Evolutionary conservation across 1,139 yeast species (phyloP), one percentile per base, ranked within the genome.

Genomic region (Saccharomyces hybrid): DNA sequence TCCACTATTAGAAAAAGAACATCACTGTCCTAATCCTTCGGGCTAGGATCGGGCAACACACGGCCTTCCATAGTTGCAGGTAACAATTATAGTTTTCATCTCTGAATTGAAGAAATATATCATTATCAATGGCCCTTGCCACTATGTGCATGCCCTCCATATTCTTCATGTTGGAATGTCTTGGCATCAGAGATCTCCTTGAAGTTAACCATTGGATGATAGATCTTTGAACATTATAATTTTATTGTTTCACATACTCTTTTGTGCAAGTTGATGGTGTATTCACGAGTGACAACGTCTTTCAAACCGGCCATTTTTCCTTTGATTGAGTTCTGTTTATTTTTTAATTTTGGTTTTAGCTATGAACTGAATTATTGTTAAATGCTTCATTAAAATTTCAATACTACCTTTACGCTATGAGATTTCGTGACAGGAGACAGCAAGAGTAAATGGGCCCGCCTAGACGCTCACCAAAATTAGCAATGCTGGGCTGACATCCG

Each of bases 241-340:
- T 16, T 14, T 14, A 28, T 11, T 44, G 28, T 23, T 38, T 44
- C 57, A 86, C 95, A 78, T 84, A 88, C 96, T 83, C 98, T 90
- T 82, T 90, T 93, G 20, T 20, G 20, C 20, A 20, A 20, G 20
- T 20, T 20, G 20, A 20, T 20, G 20, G 20, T 20, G 20, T 20
- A 20, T 20, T 20, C 20, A 20, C 20, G 20, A 20, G 20, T 20
- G 20, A 20, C 20, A 20, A 20, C 97, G 93, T 93, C 98, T 83
- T 89, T 89, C 78, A 89, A 83, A 80, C 97, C 97, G 83, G 89
- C 87, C 81, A 81, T 82, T 78, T 80, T 80, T 68, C 70, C 60
- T 59, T 60, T 53, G 70, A 68, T 66, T 63, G 69, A 77, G 74
- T 78, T 74, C 74, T 67, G 44, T 48, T 32, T 30, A 23, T 32